Conservation (phyloP, 1,139 yeast genomes). For the Candida sp. region DNA sequence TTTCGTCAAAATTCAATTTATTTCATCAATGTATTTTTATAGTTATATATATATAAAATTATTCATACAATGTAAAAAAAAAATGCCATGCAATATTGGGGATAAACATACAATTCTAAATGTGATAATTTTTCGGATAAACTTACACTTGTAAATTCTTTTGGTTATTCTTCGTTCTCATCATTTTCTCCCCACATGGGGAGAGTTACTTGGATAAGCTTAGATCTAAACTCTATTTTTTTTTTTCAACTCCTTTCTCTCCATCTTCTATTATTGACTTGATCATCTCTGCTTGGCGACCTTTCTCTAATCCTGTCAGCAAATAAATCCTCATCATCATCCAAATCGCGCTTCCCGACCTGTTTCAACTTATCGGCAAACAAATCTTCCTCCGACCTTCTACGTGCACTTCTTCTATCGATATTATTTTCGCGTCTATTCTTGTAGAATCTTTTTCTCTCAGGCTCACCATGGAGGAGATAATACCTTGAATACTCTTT, state of each 20-base stretch:
- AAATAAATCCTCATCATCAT: conserved; percentile 6
- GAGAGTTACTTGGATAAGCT: not conserved
- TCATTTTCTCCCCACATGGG: too few relatives aligned
- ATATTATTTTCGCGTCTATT: not conserved
- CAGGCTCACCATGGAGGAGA: conserved; percentile 73
- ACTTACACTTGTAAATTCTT: not conserved
- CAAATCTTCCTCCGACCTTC: conserved; percentile 32
- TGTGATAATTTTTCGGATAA: not conserved
- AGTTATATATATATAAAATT: not conserved
- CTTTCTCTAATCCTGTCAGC: conserved; percentile 11
- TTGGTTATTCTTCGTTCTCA: not conserved
- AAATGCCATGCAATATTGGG: not conserved
- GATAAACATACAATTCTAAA: not conserved
- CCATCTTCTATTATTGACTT: conserved; percentile 3
- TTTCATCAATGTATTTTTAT: conserved; percentile 3
- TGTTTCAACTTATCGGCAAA: conserved; percentile 27
- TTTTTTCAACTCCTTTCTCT: conserved; percentile 6
- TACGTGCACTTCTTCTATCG: conserved; percentile 8
- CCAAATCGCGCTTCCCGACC: conserved; percentile 3
- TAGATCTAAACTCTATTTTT: not conserved
- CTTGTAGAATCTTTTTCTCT: conserved; percentile 24
- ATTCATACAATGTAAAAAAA: not conserved
- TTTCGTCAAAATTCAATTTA: not conserved
- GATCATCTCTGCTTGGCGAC: conserved; percentile 13
- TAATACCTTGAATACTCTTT: conserved; percentile 63